Percentiles rank a stretch among this genome's conserved stretches.
Evolutionary conservation across 495 filamentous ascomycete species (phyloP).

Genomic region (Hyaloscypha hepaticicola): DNA sequence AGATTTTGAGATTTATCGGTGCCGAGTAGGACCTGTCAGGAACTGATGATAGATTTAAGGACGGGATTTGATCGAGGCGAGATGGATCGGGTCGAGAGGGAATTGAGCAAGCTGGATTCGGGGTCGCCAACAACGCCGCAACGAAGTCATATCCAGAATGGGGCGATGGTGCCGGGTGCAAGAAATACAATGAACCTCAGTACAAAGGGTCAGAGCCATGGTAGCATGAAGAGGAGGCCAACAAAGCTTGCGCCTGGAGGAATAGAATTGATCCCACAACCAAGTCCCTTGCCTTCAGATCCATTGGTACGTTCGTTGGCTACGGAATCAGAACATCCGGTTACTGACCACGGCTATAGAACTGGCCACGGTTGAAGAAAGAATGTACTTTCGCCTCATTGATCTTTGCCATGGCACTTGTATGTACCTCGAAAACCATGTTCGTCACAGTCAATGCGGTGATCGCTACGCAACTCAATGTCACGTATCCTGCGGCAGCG

Average conservation of each 20-base stretch:
- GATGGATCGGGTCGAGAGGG: not conserved
- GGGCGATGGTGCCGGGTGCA: not conserved
- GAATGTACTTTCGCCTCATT: constrained; percentile 45
- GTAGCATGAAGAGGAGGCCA: not conserved
- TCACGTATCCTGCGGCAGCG: constrained; percentile 44
- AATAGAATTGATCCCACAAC: not conserved
- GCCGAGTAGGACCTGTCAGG: not conserved
- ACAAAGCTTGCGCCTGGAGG: not conserved
- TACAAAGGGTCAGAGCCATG: not conserved
- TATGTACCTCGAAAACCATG: constrained; percentile 49
- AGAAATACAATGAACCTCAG: not conserved
- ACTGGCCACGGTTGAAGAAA: constrained; percentile 51
- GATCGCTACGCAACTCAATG: constrained; percentile 38
- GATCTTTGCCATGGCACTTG: constrained; percentile 41
- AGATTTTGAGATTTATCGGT: not conserved
- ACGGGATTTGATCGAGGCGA: not conserved
- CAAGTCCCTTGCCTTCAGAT: not conserved
- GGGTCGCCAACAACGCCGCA: not conserved
- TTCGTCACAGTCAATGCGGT: constrained; percentile 46
- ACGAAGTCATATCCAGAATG: constrained; percentile 5
- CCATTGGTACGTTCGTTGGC: not conserved
- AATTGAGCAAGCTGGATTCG: not conserved
- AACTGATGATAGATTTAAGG: not conserved
- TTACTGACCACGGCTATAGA: constrained; percentile 30
- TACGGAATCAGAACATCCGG: not conserved